Evolutionary conservation across 2,329 filamentous ascomycete genomes (phyloP).

Genomic region (Fusarium circinatum): DNA sequence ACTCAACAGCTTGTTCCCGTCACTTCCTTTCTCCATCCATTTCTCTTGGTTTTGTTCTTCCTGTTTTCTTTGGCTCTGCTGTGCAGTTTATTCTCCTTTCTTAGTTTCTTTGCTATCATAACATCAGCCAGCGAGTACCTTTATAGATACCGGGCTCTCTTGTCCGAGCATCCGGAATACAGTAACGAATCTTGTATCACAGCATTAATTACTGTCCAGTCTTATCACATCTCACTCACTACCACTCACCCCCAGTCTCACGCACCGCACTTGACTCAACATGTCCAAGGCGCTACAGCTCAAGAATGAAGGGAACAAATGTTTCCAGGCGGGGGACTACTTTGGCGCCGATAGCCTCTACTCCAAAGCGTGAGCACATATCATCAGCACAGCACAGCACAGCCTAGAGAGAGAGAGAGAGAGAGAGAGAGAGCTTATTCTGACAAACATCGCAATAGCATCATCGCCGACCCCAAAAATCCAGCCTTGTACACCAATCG

Average conservation of each 20-base stretch:
- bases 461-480: constrained; percentile 81
- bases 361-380: constrained; percentile 71
- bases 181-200: neutral
- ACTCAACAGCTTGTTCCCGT: too few relatives aligned
- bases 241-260: neutral
- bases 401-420: neutral
- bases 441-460: constrained; percentile 58
- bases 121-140: neutral
- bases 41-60: neutral
- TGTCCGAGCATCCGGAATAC: neutral
- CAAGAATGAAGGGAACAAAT: constrained; percentile 70
- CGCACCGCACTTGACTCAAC: neutral
- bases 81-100: neutral
- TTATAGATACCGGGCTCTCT: neutral
- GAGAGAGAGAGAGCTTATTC: neutral
- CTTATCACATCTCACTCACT: neutral
- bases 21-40: too few relatives aligned
- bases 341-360: constrained; percentile 74
- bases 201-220: neutral
- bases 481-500: constrained; percentile 89
- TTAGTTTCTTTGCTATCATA: neutral
- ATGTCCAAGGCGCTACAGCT: constrained; percentile 54
- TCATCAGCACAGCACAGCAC: neutral
- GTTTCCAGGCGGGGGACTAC: constrained; percentile 74
- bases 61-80: neutral